phyloP scores from a whole-genome alignment of 768 basidiomycete genomes.

The Suillus discolor region DNA sequence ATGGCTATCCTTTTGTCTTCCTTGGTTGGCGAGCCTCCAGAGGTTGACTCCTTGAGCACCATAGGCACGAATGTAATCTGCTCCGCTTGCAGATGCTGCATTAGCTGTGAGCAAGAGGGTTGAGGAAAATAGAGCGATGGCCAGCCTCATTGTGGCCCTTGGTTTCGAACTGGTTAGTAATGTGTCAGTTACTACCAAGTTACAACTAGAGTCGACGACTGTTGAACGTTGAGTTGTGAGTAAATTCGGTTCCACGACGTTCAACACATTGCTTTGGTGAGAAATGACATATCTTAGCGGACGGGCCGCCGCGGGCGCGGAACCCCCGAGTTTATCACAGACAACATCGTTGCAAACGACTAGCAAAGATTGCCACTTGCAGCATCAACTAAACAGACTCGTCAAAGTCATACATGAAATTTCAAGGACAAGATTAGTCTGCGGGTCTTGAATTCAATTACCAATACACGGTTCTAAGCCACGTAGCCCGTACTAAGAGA shows the following conservation, averaged over 20 bases:
- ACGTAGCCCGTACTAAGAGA: background rate
- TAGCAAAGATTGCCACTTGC: background rate
- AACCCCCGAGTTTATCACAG: background rate
- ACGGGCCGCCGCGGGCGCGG: background rate
- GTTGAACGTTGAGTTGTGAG: background rate
- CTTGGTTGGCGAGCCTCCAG: slow-evolving; percentile 50
- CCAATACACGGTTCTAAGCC: background rate
- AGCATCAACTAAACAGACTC: background rate
- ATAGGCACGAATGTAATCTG: slow-evolving; percentile 4
- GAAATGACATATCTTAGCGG: background rate
- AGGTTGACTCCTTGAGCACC: slow-evolving; percentile 66
- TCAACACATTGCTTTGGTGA: background rate
- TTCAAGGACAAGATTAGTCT: background rate
- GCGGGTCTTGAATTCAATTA: background rate
- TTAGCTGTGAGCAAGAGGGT: slow-evolving; percentile 1
- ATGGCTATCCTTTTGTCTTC: slow-evolving; percentile 20
- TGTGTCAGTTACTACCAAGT: background rate
- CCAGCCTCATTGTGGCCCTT: background rate
- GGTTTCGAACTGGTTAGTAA: background rate
- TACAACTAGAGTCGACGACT: background rate
- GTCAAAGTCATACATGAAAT: background rate
- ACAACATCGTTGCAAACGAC: background rate
- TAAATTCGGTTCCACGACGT: background rate
- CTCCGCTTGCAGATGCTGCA: slow-evolving; percentile 1
- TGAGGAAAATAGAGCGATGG: background rate